Evolutionary conservation across 73 alveolate genomes (phyloP), one percentile per base, ranked within the genome.

Genomic region (Paramecium bursaria): DNA sequence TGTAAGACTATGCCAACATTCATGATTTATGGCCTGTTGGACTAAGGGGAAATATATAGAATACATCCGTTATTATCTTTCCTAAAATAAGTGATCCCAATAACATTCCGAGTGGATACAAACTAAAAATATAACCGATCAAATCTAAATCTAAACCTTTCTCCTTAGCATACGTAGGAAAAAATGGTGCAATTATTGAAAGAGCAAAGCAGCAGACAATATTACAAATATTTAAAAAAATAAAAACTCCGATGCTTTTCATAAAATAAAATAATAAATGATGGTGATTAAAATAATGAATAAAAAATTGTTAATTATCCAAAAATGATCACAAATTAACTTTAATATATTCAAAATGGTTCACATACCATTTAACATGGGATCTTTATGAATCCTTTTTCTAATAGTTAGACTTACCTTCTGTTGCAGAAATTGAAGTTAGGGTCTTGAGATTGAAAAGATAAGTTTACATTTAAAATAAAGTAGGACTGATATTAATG

Each of bases 361-460:
- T n/a, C n/a, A n/a, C n/a, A n/a, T n/a, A n/a, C n/a, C n/a, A n/a
- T n/a, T n/a, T n/a, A n/a, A n/a, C n/a, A n/a, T n/a, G n/a, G n/a
- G n/a, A n/a, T n/a, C n/a, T n/a, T n/a, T n/a, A n/a, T n/a, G n/a
- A n/a, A n/a, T n/a, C n/a, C n/a, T n/a, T n/a, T n/a, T n/a, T n/a
- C n/a, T n/a, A n/a, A n/a, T n/a, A n/a, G n/a, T n/a, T n/a, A n/a
- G n/a, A n/a, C n/a, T n/a, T n/a, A n/a, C n/a, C n/a, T 11, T 75
- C 35, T 15, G 31, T 75, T 55, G 50, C 26, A 75, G 77, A 27
- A 50, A 60, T 49, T 46, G 50, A 51, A 61, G 88, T 17, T 30
- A 75, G 31, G 88, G 48, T 1, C 35, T 75, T 6, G 88, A 76
- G 15, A 75, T 75, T 22, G 88, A 75, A 9, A n/a, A 75, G 88